Base-by-base conservation (phyloP, 2,329 filamentous ascomycete genomes). In the Diaporthe sp. region DNA sequence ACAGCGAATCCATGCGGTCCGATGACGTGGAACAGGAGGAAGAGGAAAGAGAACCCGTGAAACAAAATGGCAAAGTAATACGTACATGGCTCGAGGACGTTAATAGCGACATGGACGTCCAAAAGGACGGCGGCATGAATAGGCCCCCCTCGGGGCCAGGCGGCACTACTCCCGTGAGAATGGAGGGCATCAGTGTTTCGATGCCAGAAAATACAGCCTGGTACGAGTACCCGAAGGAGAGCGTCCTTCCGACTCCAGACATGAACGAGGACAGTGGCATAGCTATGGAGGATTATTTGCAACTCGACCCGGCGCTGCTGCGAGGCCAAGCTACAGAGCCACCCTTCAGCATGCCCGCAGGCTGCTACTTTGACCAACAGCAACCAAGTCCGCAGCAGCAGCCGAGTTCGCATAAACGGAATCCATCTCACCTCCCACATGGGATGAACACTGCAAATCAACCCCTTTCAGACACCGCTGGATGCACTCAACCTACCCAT, bases 21-120 rank as follows among this genome's bases (percentile, higher is more conserved):
- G 62, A 67, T 51, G 62, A 67, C 44, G 31, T 4, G 62, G 62
- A 67, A 51, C 44, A 67, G 19, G 62, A 67, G 19, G 62, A 67
- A 51, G 62, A 67, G 19, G 62, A 67, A 37, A 34, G 28, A 34
- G 28, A 51, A 17, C 62, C 62, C 2, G 62, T 34, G 3, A 51
- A 51, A 51, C 19, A 51, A 22, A 67, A 49, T 34, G 62, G 7
- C 12, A 49, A 67, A 67, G 62, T n/a, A 9, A 51, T 67, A 51
- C 62, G 28, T 37, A 51, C 62, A 51, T 67, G 62, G 62, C 62
- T 67, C 28, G 62, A 67, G 19, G 62, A 67, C 13, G 44, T 51
- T 37, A 51, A 44, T 44, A 37, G 44, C 28, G 62, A 67, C 12
- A 49, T 22, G 42, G 17, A 49, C 25, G 15, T 17, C 44, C 62